Evolutionary conservation across 441 rosid genomes (phyloP).

Genomic region (Pelargonium citronellum): DNA sequence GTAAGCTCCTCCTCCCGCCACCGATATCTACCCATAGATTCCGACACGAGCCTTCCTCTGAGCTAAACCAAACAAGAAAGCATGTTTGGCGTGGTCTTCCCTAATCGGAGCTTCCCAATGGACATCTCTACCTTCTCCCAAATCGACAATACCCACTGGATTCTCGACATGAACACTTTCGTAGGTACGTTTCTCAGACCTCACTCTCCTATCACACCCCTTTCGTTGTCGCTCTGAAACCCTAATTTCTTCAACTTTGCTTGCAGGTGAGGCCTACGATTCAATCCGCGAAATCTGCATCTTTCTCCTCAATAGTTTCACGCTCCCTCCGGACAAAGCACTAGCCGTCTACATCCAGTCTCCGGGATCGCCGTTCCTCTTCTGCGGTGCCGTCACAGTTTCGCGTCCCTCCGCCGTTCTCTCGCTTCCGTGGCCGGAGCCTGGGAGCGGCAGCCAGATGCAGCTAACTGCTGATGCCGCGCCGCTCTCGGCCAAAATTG

Average conservation of each 20-base stretch:
- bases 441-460: constrained; percentile 44
- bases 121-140: constrained; percentile 82
- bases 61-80: background rate
- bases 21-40: background rate
- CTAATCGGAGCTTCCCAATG: constrained; percentile 87
- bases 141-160: constrained; percentile 86
- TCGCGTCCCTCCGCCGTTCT: constrained; percentile 81
- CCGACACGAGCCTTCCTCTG: background rate
- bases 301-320: constrained; percentile 66
- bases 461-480: constrained; percentile 56
- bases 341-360: constrained; percentile 82
- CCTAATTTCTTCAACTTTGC: background rate
- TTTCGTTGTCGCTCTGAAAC: background rate
- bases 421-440: constrained; percentile 77
- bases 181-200: constrained; percentile 41
- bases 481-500: constrained; percentile 68
- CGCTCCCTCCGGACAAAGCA: constrained; percentile 81
- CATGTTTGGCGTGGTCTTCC: constrained; percentile 95
- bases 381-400: constrained; percentile 73
- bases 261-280: constrained; percentile 72
- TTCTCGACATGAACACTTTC: constrained; percentile 92
- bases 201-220: background rate
- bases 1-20: background rate
- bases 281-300: constrained; percentile 73
- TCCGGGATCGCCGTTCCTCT: constrained; percentile 74